phyloP scores from a whole-genome alignment of 2,329 filamentous ascomycete species.

The Ilyonectria mors-panacis region DNA sequence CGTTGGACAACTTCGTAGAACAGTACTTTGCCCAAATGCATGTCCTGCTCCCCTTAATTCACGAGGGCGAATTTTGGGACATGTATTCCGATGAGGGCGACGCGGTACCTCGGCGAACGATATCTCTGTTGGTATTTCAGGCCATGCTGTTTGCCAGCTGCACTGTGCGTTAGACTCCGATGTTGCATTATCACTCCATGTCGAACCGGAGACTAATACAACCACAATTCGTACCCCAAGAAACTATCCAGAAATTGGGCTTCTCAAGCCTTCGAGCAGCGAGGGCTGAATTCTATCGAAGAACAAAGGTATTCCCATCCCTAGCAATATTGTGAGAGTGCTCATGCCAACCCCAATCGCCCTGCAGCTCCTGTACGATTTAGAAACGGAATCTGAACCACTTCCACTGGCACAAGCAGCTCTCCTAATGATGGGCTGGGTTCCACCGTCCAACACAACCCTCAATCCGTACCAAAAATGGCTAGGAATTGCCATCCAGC shows the following conservation, averaged over 20 bases:
- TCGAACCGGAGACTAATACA: background rate
- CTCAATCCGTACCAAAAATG: background rate
- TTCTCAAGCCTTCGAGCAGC: background rate
- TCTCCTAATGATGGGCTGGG: background rate
- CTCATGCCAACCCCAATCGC: background rate
- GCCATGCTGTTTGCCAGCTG: background rate
- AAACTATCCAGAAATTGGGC: background rate
- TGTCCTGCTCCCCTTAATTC: background rate
- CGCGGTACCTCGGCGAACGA: background rate
- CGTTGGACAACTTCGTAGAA: background rate
- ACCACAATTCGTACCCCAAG: background rate
- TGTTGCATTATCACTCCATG: background rate
- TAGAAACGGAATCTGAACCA: background rate
- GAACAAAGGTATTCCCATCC: background rate
- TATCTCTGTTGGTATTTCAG: background rate
- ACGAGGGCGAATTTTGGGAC: background rate
- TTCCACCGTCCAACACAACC: background rate
- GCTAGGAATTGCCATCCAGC: background rate
- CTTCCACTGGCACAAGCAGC: background rate
- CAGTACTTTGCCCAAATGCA: background rate
- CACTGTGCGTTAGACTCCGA: background rate
- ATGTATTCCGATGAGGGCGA: background rate
- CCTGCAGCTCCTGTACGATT: background rate
- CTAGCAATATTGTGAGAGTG: background rate
- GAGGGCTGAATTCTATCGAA: background rate